Evolutionary conservation across 2,329 filamentous ascomycete species (phyloP), one percentile per base, ranked within the genome.

Genomic region (Fusarium compactum): DNA sequence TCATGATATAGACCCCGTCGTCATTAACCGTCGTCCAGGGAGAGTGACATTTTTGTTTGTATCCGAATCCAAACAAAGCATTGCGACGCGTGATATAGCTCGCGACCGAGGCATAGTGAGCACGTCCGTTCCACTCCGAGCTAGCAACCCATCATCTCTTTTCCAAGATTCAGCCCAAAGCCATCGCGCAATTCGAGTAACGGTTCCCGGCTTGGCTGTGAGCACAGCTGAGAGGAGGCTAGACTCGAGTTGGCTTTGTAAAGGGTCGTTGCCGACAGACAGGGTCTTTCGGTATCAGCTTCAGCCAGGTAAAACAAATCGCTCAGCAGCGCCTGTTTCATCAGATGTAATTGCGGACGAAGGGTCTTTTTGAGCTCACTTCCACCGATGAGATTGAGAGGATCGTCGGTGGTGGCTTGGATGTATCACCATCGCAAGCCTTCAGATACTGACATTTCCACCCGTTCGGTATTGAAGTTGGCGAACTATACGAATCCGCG

Each of bases 171-270:
- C 25, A 54, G 41, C 64, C 47, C 51, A 56, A 57, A 29, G 25
- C 48, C 30, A 62, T 32, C 64, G 48, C 51, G 41, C 44, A 40
- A 22, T 29, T 20, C 9, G 6, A 64, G 51, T 25, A 54, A 61
- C 53, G 48, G 67, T 57, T 74, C 62, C 64, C 52, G 69, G 58
- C 68, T 63, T 68, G 54, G 58, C 65, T 54, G 45, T 15, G 45
- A 57, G 46, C 25, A 56, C 44, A 24, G 38, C 48, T 61, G 32
- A 34, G 12, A 46, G 38, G 15, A 50, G 34, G 43, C 44, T 69
- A 61, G 32, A 41, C 46, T 44, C 7, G 27, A 67, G 47, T 56
- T 45, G 52, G 41, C 38, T 29, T 47, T 47, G 40, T 9, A 55
- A 48, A 52, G 34, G 52, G 48, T 58, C 51, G 14, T 48, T 32